Evolutionary conservation across 1,284 basidiomycete species (phyloP).

Genomic region (Retiboletus fuscus): DNA sequence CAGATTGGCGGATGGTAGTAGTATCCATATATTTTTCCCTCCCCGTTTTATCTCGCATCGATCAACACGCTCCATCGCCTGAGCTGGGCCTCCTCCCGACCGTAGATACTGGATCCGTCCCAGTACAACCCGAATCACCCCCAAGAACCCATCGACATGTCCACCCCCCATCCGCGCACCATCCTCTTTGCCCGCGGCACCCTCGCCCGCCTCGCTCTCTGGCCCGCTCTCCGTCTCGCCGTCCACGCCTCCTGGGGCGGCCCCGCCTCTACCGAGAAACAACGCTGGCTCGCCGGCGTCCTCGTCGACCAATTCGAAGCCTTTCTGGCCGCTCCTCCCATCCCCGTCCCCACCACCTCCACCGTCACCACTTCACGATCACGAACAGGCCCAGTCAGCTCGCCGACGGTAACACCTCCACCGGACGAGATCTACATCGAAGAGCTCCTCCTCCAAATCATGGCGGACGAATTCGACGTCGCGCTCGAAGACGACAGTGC

Average conservation of each 20-base stretch:
- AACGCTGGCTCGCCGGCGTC: conserved; percentile 85
- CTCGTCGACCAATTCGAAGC: conserved; percentile 89
- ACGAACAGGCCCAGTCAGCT: neutral
- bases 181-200: conserved; percentile 86
- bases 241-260: conserved; percentile 88
- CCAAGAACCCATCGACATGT: conserved; percentile 26
- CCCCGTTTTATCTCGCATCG: no score
- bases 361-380: neutral
- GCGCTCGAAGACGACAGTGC: conserved; percentile 85
- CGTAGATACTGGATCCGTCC: no score
- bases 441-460: conserved; percentile 80
- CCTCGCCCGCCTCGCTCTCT: conserved; percentile 80
- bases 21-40: neutral
- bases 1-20: neutral
- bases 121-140: no score
- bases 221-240: conserved; percentile 87
- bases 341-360: neutral
- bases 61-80: no score
- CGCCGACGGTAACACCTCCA: conserved; percentile 43
- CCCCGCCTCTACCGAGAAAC: conserved; percentile 69
- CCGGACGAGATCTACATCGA: conserved; percentile 84
- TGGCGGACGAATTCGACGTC: conserved; percentile 88
- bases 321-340: conserved; percentile 17
- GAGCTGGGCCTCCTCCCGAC: no score
- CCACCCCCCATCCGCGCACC: conserved; percentile 55